These are phyloP conservation scores for Toxoplasma gondii DNA, from an alignment of 169 alveolate species.

Conservation along the genomic window DNA sequence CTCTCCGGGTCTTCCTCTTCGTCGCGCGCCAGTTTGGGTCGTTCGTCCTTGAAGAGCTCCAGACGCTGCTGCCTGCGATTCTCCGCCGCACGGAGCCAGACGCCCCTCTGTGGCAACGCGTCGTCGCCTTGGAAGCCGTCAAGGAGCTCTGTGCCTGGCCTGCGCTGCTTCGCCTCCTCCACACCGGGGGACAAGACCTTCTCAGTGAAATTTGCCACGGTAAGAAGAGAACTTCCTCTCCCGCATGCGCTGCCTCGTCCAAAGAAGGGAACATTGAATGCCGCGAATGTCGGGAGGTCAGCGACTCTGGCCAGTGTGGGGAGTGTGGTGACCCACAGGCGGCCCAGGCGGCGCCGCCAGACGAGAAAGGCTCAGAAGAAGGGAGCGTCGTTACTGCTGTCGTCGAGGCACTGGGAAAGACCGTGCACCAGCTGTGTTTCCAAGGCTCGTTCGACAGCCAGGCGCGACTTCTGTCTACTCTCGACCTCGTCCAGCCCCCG, in stretches of 20 bases:
- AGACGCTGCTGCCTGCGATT: background rate
- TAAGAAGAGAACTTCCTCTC: background rate
- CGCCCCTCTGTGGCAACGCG: conserved; percentile 35
- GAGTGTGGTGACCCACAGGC: background rate
- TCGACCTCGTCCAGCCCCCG: background rate
- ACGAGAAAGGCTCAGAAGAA: background rate
- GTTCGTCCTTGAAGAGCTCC: background rate
- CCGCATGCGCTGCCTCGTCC: background rate
- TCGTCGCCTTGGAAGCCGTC: background rate
- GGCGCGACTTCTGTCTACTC: background rate
- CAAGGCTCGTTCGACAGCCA: background rate
- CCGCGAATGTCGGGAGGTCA: background rate
- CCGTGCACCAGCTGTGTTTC: conserved; percentile 26
- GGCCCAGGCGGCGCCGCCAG: background rate
- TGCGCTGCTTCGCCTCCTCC: conserved; percentile 15
- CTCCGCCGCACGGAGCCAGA: conserved; percentile 9
- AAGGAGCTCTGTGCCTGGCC: background rate
- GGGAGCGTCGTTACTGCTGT: background rate
- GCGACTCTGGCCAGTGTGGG: background rate
- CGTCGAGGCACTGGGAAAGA: conserved; percentile 35
- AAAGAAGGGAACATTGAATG: background rate
- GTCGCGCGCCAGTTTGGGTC: background rate
- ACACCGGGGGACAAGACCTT: background rate
- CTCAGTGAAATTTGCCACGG: background rate
- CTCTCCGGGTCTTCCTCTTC: background rate